Base-by-base conservation (phyloP, 805 yeast genomes). In the Hanseniaspora taiwanica region DNA sequence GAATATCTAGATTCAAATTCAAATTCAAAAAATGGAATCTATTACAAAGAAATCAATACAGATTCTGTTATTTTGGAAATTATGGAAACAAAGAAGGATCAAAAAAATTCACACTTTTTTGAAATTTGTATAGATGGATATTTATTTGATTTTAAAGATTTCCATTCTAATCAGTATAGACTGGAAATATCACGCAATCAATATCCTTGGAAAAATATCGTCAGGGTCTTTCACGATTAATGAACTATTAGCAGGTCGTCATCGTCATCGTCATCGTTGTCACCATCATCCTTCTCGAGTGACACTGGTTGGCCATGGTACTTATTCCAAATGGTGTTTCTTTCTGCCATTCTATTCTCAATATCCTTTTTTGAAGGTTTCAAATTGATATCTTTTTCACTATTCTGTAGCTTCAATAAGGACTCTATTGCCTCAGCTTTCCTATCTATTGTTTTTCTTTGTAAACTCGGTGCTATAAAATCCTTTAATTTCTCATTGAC, bases 331-430 rank as follows among this genome's bases (percentile, higher is more conserved):
- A 46, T 3, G 38, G 47, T 14, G 46, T 37, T 21, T 38, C 47
- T 18, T 34, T 25, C 20, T 42, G 38, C 6, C 20, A 21, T 12
- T 44, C 23, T 10, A 48, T n/a, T 12, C 48, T 46, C 29, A 40
- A 44, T 21, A 41, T 38, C 31, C 23, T 37, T 41, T 37, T 44
- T 43, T 37, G 55, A 27, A 9, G 52, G 46, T 2, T 43, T 41
- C 6, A 48, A 45, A 29, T 52, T 46, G 37, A 49, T 47, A 19
- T 58, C 56, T 33, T 44, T 57, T 14, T 25, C n/a, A 13, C 29
- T 25, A 25, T 25, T 25, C 29, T 36, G 73, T 67, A 2, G 78
- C 78, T 52, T 73, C 77, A 48, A 68, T 7, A 23, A 23, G n/a
- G n/a, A n/a, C n/a, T n/a, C n/a, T n/a, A n/a, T n/a, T n/a, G n/a